Percentiles rank a stretch among this genome's conserved stretches.
Conservation (phyloP, 1,284 basidiomycete species). For the Pascua guehoae region DNA sequence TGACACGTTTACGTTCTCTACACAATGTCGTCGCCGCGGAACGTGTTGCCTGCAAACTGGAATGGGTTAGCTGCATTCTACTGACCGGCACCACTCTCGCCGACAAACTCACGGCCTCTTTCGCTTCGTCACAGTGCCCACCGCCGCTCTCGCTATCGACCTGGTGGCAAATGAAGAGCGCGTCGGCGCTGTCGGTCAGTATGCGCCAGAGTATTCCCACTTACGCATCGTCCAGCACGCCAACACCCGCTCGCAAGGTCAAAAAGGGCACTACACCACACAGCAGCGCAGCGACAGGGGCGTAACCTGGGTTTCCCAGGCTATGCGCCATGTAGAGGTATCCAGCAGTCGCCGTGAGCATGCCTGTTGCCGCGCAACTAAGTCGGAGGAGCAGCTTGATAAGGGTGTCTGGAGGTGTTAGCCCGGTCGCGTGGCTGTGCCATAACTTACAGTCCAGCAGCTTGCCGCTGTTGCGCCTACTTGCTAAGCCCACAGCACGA, state of each 20-base stretch:
- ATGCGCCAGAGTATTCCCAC: conserved; percentile 23
- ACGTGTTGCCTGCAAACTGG: conserved; percentile 11
- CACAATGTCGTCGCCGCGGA: conserved; percentile 13
- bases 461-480: conserved; percentile 42
- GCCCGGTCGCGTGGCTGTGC: background rate
- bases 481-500: conserved; percentile 56
- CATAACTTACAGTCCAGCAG: conserved; percentile 45
- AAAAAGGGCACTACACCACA: conserved; percentile 76
- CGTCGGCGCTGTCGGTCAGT: conserved; percentile 56
- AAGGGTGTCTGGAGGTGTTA: conserved; percentile 53
- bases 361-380: conserved; percentile 68
- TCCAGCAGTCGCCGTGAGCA: conserved; percentile 74
- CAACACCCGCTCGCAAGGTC: conserved; percentile 75
- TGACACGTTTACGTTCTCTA: background rate
- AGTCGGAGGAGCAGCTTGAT: conserved; percentile 62
- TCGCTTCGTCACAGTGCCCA: conserved; percentile 63
- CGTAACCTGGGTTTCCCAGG: conserved; percentile 68
- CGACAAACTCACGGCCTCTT: conserved; percentile 59
- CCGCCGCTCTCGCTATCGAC: conserved; percentile 73
- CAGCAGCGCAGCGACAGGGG: conserved; percentile 69
- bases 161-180: conserved; percentile 82
- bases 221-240: conserved; percentile 73
- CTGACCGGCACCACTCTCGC: fast-evolving
- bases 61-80: background rate
- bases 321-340: conserved; percentile 87